Evolutionary conservation across 148 eudicot species (phyloP).

Genomic region (Amaranthus cruentus): DNA sequence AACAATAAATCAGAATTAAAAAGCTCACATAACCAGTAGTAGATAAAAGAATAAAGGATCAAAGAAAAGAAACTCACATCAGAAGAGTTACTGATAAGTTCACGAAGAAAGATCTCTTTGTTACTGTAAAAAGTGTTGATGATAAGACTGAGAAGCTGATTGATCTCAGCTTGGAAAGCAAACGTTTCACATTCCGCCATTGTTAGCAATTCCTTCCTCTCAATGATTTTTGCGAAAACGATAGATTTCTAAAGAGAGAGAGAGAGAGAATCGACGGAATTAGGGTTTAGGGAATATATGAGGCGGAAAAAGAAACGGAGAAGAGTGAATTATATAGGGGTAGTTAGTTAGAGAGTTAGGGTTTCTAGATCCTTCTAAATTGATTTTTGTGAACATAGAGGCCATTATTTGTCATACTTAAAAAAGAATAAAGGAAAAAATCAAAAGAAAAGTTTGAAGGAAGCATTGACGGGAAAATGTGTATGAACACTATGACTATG

Average conservation of each 20-base stretch:
- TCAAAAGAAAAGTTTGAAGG: no score
- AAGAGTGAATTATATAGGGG: slow-evolving; percentile 23
- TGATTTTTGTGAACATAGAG: not conserved
- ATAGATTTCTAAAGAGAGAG: not conserved
- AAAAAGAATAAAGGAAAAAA: no score
- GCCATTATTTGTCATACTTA: no score
- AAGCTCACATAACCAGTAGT: not conserved
- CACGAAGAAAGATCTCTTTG: slow-evolving; percentile 88
- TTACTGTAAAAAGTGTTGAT: slow-evolving; percentile 81
- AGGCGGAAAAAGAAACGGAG: not conserved
- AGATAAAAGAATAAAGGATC: not conserved
- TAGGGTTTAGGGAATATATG: slow-evolving; percentile 5
- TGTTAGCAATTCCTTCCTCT: not conserved
- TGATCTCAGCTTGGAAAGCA: slow-evolving; percentile 85
- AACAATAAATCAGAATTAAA: not conserved
- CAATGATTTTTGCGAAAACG: not conserved
- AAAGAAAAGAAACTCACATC: slow-evolving; percentile 41
- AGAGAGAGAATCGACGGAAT: not conserved
- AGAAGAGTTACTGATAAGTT: slow-evolving; percentile 69
- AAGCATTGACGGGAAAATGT: no score
- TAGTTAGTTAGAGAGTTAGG: slow-evolving; percentile 37
- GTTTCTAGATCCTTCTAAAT: slow-evolving; percentile 64
- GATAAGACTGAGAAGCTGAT: slow-evolving; percentile 71
- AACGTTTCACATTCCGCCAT: slow-evolving; percentile 76
- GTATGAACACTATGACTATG: no score